Percentiles rank a stretch among this genome's conserved stretches.
Conservation (phyloP, 495 filamentous ascomycete species). For the Aspergillus homomorphus region DNA sequence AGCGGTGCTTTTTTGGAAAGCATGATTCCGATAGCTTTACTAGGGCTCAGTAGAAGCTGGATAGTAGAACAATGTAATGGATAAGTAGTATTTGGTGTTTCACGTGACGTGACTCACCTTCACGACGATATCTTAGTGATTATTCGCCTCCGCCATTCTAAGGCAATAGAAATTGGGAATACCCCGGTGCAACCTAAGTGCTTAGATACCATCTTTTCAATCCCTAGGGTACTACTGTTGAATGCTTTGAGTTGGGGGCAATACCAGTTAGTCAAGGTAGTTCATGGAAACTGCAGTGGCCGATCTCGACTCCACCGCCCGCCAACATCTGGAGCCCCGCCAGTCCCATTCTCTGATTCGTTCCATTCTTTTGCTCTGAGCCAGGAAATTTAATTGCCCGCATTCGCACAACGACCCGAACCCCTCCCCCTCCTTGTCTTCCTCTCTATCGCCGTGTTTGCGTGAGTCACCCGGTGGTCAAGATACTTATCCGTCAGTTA, state of each 20-base stretch:
- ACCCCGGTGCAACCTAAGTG: no score
- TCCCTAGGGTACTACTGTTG: no score
- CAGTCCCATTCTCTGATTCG: constrained; percentile 26
- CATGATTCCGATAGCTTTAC: no score
- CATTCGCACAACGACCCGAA: constrained; percentile 27
- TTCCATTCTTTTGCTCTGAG: constrained; percentile 28
- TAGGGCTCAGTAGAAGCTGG: no score
- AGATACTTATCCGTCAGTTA: constrained; percentile 49
- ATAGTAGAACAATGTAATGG: no score
- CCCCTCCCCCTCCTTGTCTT: constrained; percentile 23
- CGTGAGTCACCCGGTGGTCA: constrained; percentile 31
- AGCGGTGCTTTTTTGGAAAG: not conserved
- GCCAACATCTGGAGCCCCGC: constrained; percentile 17
- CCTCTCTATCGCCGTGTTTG: constrained; percentile 18
- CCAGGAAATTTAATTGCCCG: constrained; percentile 32
- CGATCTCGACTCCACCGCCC: constrained; percentile 14
- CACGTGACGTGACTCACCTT: not conserved
- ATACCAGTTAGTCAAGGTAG: not conserved
- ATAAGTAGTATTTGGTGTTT: not conserved
- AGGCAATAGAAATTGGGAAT: no score
- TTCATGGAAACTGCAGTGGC: not conserved
- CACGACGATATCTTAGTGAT: not conserved
- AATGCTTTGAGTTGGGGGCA: no score
- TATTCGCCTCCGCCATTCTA: not conserved
- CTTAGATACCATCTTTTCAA: no score